These are phyloP conservation scores for Lentinula edodes DNA, from an alignment of 768 basidiomycete species.

Conservation along the genomic window DNA sequence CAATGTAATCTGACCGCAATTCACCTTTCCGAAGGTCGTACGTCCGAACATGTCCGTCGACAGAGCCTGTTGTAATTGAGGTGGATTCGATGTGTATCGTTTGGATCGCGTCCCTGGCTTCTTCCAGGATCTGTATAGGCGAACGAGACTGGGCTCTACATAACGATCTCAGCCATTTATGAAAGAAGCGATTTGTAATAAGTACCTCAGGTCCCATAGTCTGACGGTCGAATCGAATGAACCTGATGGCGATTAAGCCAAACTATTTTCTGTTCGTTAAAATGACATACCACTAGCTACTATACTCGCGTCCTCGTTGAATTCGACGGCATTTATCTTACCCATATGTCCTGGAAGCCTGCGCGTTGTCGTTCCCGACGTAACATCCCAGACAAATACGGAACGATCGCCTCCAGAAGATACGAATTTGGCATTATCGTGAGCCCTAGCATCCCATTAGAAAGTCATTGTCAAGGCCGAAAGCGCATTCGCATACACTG, in stretches of 20 bases:
- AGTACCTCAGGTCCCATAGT: slow-evolving; percentile 87
- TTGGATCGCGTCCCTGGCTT: slow-evolving; percentile 85
- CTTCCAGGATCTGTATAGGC: slow-evolving; percentile 87
- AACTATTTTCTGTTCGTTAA: background rate
- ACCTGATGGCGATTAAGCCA: slow-evolving; percentile 36
- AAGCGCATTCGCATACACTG: slow-evolving; percentile 54
- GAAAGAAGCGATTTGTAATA: slow-evolving; percentile 7
- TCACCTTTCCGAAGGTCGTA: slow-evolving; percentile 96
- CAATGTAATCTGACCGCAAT: slow-evolving; percentile 83
- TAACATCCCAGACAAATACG: slow-evolving; percentile 95
- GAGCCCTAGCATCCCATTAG: slow-evolving; percentile 43
- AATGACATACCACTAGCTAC: slow-evolving; percentile 68
- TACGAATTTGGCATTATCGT: slow-evolving; percentile 92
- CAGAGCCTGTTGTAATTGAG: slow-evolving; percentile 74
- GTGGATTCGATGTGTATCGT: slow-evolving; percentile 63
- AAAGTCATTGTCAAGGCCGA: background rate
- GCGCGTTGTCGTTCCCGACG: slow-evolving; percentile 76
- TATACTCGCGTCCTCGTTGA: slow-evolving; percentile 83
- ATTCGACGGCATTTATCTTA: slow-evolving; percentile 86
- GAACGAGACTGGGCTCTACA: slow-evolving; percentile 68
- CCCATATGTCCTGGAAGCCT: slow-evolving; percentile 86
- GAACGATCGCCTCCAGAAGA: slow-evolving; percentile 92
- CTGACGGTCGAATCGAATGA: slow-evolving; percentile 90
- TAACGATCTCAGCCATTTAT: background rate
- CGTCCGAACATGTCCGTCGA: slow-evolving; percentile 88